Evolutionary conservation across 1,284 basidiomycete genomes (phyloP).

Genomic region (Apiotrichum akiyoshidainum): DNA sequence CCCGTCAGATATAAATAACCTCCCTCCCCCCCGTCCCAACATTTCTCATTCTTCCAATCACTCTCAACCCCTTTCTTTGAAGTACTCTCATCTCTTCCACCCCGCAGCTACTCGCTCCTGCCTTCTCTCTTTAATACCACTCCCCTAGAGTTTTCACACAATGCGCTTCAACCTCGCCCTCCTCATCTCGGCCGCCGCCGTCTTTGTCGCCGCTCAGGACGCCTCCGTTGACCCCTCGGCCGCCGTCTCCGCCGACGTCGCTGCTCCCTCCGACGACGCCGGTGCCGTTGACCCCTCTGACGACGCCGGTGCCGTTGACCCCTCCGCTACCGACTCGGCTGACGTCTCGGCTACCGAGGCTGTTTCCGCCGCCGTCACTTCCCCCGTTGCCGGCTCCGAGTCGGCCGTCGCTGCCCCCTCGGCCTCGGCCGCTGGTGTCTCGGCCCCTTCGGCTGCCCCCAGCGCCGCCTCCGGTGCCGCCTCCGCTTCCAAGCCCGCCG

Average conservation of each 20-base stretch:
- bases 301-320: neutral
- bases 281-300: neutral
- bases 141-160: neutral
- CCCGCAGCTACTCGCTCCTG: too few relatives aligned
- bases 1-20: neutral
- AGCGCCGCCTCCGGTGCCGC: neutral
- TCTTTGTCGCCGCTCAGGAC: neutral
- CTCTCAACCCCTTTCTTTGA: neutral
- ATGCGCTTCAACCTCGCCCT: conserved; percentile 4
- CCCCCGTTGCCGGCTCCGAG: neutral
- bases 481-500: neutral
- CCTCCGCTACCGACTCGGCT: neutral
- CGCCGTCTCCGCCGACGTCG: neutral
- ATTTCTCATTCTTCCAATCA: neutral
- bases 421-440: neutral
- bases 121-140: neutral
- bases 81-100: too few relatives aligned
- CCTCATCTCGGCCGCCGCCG: neutral
- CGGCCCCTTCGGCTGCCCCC: neutral
- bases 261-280: neutral
- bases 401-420: neutral
- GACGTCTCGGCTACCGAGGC: neutral
- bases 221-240: neutral
- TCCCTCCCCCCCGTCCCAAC: too few relatives aligned
- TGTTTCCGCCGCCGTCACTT: neutral